Percentiles rank a stretch among this genome's conserved stretches.
phyloP scores from a whole-genome alignment of 2,329 filamentous ascomycete species.

The Diaporthe vexans region DNA sequence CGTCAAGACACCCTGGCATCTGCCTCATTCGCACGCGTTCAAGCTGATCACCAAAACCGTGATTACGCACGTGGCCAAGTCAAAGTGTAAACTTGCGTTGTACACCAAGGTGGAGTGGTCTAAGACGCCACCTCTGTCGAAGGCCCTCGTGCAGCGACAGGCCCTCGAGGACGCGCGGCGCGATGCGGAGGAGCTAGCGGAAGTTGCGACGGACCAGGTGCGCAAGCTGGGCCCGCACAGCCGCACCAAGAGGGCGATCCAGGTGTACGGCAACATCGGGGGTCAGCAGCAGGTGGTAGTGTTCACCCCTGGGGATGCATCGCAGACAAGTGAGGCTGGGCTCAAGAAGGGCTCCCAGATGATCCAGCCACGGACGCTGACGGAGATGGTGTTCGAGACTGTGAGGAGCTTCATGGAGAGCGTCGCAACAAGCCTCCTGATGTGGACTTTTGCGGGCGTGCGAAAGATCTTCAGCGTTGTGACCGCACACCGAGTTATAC shows the following conservation, averaged over 20 bases:
- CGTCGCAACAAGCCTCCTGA: conserved; percentile 80
- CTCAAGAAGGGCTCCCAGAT: conserved; percentile 61
- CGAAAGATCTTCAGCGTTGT: conserved; percentile 76
- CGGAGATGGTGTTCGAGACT: conserved; percentile 80
- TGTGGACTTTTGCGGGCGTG: conserved; percentile 79
- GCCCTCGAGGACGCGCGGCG: conserved; percentile 82
- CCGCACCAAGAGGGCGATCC: conserved; percentile 82
- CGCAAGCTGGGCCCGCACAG: conserved; percentile 79
- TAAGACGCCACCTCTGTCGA: conserved; percentile 72
- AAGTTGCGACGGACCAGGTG: conserved; percentile 83
- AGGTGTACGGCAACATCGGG: conserved; percentile 83
- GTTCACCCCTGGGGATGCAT: conserved; percentile 64
- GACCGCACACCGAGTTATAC: conserved; percentile 80
- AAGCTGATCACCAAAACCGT: conserved; percentile 90
- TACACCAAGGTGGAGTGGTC: conserved; percentile 92
- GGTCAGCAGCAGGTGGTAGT: conserved; percentile 74
- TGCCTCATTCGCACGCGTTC: conserved; percentile 85
- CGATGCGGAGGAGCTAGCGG: conserved; percentile 81
- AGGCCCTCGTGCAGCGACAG: conserved; percentile 74
- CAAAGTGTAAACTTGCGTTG: conserved; percentile 90
- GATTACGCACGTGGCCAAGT: conserved; percentile 93
- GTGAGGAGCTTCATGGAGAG: conserved; percentile 81
- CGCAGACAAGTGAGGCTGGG: conserved; percentile 52
- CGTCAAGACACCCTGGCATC: conserved; percentile 80
- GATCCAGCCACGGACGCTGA: conserved; percentile 73